Evolutionary conservation across 495 filamentous ascomycete genomes (phyloP).

Genomic region (Aspergillus baeticus): DNA sequence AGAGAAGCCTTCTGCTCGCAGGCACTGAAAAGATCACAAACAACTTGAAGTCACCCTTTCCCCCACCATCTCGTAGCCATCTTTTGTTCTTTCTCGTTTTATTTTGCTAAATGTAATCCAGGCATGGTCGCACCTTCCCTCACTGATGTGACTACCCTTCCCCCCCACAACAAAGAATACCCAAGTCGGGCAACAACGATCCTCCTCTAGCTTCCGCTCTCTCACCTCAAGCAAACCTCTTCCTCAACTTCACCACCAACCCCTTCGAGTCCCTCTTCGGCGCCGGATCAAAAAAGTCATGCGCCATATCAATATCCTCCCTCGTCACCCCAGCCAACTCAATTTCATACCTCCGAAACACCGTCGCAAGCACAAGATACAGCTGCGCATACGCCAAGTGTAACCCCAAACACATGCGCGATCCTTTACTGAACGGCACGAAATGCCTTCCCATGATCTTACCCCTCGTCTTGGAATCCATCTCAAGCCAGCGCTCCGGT

Average conservation of each 20-base stretch:
- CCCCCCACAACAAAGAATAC: no score
- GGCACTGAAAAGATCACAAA: no score
- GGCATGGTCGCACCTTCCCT: no score
- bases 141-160: no score
- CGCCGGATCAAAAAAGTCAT: conserved; percentile 39
- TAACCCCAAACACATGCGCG: conserved; percentile 11
- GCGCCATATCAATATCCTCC: conserved; percentile 30
- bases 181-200: no score
- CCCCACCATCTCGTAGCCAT: no score
- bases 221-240: neutral
- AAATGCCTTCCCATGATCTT: conserved; percentile 1
- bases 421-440: conserved; percentile 10
- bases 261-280: conserved; percentile 35
- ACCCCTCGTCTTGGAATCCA: neutral
- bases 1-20: no score
- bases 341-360: conserved; percentile 30
- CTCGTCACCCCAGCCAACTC: conserved; percentile 36
- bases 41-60: no score
- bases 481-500: conserved; percentile 8
- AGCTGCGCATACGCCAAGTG: conserved; percentile 27
- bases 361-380: conserved; percentile 27
- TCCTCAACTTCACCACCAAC: conserved; percentile 9
- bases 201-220: no score
- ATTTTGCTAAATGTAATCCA: no score
- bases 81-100: no score